Base-by-base conservation (phyloP, 164 flowering plant genomes). In the Berberis vulgaris region DNA sequence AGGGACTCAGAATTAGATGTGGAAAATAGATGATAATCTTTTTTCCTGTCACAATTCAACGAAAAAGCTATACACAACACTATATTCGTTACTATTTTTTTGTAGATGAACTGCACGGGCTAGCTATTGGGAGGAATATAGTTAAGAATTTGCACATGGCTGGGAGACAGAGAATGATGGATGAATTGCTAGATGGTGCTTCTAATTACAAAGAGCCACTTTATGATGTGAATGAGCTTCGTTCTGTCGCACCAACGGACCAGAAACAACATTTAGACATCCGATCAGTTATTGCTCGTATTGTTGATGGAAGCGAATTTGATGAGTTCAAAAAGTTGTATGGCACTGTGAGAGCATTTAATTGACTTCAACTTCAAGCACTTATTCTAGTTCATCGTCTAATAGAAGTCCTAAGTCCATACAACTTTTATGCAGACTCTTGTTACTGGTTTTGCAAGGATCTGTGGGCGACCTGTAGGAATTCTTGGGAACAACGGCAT, bases 261-360 rank as follows among this genome's bases (percentile, higher is more conserved):
- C 92, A 69, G 69, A 95, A 83, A 79, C 99, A 89, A 69, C 74
- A 85, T n/a, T 85, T 89, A 79, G 97, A 95, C 67, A 73, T 95
- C 49, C 83, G 99, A 68, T 81, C 96, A 59, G 80, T 95, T 57
- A 91, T 95, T 79, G 87, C 97, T 66, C 94, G 84, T 62, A 81
- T 91, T 66, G 92, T 86, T 60, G 99, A 91, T 81, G 99, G 97
- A 65, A 91, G 97, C 61, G 96, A 91, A 77, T 94, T 94, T 77
- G 96, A 94, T 67, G 97, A 94, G 70, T 95, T 95, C 91, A 95
- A 95, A 86, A 89, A 89, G 86, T 67, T 91, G 80, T 95, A 91
- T 82, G 99, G 99, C 82, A 86, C 91, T 87, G 97, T 95, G 77
- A 89, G 97, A 76, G 66, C 72, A 65, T 69, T 63, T 67, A 47